A percentile compares a stretch with the other conserved stretches of the same genome.
Evolutionary conservation across 495 filamentous ascomycete genomes (phyloP).

Genomic region (Penicillium roqueforti): DNA sequence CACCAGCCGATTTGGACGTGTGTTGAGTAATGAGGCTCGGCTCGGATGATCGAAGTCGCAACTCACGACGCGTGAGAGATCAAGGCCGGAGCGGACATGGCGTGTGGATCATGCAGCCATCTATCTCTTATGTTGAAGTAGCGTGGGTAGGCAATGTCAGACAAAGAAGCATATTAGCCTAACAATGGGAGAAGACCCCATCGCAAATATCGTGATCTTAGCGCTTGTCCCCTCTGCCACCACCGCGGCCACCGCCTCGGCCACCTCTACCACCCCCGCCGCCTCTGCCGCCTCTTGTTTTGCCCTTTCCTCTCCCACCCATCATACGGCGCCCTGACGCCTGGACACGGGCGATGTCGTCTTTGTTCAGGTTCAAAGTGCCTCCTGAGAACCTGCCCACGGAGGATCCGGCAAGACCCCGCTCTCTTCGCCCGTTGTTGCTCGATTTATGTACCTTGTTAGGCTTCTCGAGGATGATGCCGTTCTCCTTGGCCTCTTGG

Average conservation of each 20-base stretch:
- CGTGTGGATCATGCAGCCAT: slow-evolving; percentile 2
- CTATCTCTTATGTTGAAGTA: background rate
- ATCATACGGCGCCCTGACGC: slow-evolving; percentile 39
- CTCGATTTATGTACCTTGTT: slow-evolving; percentile 40
- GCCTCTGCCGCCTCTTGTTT: slow-evolving; percentile 25
- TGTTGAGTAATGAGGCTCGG: slow-evolving; percentile 44
- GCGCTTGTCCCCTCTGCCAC: slow-evolving; percentile 10
- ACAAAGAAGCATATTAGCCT: background rate
- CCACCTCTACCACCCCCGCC: slow-evolving; percentile 5
- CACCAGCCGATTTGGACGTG: slow-evolving; percentile 50
- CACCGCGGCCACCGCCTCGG: slow-evolving; percentile 9
- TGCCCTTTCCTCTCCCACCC: slow-evolving; percentile 28
- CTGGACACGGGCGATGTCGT: slow-evolving; percentile 65
- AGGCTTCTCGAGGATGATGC: slow-evolving; percentile 78
- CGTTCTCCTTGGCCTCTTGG: slow-evolving; percentile 79
- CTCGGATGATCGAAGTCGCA: slow-evolving; percentile 48
- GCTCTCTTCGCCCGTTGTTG: slow-evolving; percentile 49
- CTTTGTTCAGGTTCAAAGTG: slow-evolving; percentile 71
- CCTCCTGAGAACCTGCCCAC: slow-evolving; percentile 79
- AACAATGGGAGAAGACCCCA: background rate
- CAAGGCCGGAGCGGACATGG: background rate
- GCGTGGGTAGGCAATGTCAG: background rate
- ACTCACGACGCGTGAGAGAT: slow-evolving; percentile 32
- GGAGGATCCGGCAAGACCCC: slow-evolving; percentile 66
- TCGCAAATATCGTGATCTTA: slow-evolving; percentile 4